Base-by-base conservation (phyloP, 2,329 filamentous ascomycete species). In the Chrysoporthe deuterocubensis region DNA sequence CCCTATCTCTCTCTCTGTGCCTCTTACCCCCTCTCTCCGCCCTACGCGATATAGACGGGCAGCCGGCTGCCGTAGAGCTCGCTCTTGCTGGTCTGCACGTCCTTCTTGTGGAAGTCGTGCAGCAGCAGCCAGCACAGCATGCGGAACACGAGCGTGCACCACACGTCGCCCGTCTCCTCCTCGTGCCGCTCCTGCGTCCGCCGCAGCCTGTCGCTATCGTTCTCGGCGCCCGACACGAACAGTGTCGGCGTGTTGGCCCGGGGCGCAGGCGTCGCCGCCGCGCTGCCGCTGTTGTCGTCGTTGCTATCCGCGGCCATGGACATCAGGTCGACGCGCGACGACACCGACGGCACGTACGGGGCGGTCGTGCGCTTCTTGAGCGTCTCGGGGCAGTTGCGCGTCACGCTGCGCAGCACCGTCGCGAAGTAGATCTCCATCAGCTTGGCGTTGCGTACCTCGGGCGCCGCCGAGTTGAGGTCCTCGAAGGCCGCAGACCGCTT, bases 71-170 rank as follows among this genome's bases (percentile, higher is more conserved):
- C 85, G 44, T 83, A 72, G 4, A 87, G 75, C 75, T 87, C 84
- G 68, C 83, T 84, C 74, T 86, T 85, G 57, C 82, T 77, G 2
- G 84, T 74, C 74, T 87, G 84, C 11, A 83, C 78, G 66, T 88
- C 86, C 68, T 81, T 78, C 72, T 83, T 84, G 73, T 86, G 78
- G 64, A 88, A 87, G 71, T 88, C 84, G 71, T 88, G 85, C 69
- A 88, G 75, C 76, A 84, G 79, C 64, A 87, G 75, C 86, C 85
- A 87, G 73, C 85, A 87, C 34, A 87, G 78, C 85, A 87, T 88
- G 37, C 85, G 77, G 70, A 87, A 85, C 4, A 87, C 79, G 21
- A 88, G 75, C 8, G 82, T 83, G 71, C 83, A 84, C 85, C 85
- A 87, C n/a, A 86, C 81, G 8, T 81, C 78, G n/a, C 73, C 73